Conservation (phyloP, 345 rosid genomes). For the Eutrema heterophyllum region DNA sequence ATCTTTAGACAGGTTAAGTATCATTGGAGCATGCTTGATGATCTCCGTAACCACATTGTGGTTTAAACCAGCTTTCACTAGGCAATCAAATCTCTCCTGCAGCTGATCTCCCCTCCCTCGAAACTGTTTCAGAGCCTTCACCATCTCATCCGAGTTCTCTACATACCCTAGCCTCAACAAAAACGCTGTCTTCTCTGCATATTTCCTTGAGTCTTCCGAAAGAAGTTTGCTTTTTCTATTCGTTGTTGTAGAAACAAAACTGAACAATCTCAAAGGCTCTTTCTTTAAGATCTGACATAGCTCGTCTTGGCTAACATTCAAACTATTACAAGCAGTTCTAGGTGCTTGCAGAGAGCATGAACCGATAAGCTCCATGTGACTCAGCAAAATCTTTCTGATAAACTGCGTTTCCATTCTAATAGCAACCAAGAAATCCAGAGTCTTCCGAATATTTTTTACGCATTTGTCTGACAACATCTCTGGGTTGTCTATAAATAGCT, state of each 20-base stretch:
- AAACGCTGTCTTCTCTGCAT: constrained; percentile 54
- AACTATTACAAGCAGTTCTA: constrained; percentile 40
- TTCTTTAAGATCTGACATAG: constrained; percentile 47
- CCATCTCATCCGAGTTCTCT: constrained; percentile 87
- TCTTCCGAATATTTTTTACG: constrained; percentile 41
- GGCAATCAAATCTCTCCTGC: constrained; percentile 86
- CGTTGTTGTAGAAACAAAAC: constrained; percentile 41
- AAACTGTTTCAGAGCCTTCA: constrained; percentile 57
- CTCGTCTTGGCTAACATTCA: constrained; percentile 38
- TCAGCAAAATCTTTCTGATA: constrained; percentile 35
- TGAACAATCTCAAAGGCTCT: constrained; percentile 60
- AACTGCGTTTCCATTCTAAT: constrained; percentile 52
- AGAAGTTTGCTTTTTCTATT: constrained; percentile 26
- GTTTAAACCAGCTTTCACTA: constrained; percentile 68
- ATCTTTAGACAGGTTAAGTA: constrained; percentile 69
- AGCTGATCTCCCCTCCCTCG: constrained; percentile 81
- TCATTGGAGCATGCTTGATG: constrained; percentile 58
- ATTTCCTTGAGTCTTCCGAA: constrained; percentile 29
- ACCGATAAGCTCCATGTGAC: constrained; percentile 43
- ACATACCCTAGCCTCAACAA: constrained; percentile 59
- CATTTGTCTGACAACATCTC: constrained; percentile 46
- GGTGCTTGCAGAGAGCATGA: constrained; percentile 52
- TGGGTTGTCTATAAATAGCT: constrained; percentile 47
- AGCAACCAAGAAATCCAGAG: constrained; percentile 46
- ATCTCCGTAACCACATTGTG: constrained; percentile 39